These are phyloP conservation scores for Simmondsia chinensis DNA, from an alignment of 148 eudicot species.

Conservation along the genomic window DNA sequence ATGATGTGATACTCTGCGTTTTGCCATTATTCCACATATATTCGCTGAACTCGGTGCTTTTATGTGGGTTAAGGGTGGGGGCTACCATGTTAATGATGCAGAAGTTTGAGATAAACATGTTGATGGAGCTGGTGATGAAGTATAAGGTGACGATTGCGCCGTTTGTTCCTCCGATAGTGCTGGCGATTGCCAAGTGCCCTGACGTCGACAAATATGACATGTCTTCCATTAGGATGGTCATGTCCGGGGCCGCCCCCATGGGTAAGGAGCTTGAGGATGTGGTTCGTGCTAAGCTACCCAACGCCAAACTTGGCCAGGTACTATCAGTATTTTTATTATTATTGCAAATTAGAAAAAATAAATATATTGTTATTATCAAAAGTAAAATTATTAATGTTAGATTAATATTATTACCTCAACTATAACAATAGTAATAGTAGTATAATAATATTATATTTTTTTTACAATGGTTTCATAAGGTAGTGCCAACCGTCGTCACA, in stretches of 20 bases:
- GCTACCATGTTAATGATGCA: slow-evolving; percentile 66
- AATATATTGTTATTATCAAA: not conserved
- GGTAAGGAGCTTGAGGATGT: slow-evolving; percentile 80
- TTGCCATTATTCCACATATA: slow-evolving; percentile 82
- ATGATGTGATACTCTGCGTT: slow-evolving; percentile 70
- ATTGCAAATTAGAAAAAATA: not conserved
- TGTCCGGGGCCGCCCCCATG: slow-evolving; percentile 92
- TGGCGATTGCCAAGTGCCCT: slow-evolving; percentile 63
- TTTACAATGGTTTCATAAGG: too few species aligned
- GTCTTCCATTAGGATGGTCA: slow-evolving; percentile 47
- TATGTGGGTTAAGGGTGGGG: slow-evolving; percentile 67
- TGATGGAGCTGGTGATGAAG: slow-evolving; percentile 61
- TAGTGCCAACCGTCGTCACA: too few species aligned
- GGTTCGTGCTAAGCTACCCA: slow-evolving; percentile 53
- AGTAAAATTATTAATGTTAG: too few species aligned
- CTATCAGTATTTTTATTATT: not conserved
- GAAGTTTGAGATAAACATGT: slow-evolving; percentile 52
- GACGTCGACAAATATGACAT: slow-evolving; percentile 53
- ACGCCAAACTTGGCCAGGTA: slow-evolving; percentile 91
- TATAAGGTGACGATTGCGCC: slow-evolving; percentile 72
- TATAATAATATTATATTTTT: too few species aligned
- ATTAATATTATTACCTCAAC: too few species aligned
- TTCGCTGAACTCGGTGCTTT: slow-evolving; percentile 60
- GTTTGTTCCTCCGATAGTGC: slow-evolving; percentile 76
- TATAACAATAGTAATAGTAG: too few species aligned